These are phyloP conservation scores for Teratosphaeria zuluensis DNA, from an alignment of 2,329 filamentous ascomycete genomes.

Conservation along the genomic window DNA sequence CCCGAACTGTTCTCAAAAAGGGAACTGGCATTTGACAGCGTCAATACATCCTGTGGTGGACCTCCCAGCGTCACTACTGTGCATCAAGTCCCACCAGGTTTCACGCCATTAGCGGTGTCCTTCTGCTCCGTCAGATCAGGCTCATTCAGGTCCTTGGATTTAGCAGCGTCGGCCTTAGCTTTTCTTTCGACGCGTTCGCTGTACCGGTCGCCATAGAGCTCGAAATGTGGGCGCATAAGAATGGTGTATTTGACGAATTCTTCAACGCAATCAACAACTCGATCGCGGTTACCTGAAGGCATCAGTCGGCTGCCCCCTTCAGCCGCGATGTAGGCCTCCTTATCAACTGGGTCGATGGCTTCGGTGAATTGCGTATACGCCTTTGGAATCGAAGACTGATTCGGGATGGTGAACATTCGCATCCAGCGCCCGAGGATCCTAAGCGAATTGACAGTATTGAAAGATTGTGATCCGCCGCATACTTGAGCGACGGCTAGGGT, in stretches of 20 bases:
- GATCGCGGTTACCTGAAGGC: slow-evolving; percentile 16
- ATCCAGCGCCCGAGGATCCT: slow-evolving; percentile 55
- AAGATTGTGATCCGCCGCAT: slow-evolving; percentile 54
- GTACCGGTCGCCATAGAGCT: slow-evolving; percentile 52
- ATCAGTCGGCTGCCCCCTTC: slow-evolving; percentile 20
- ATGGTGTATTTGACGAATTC: slow-evolving; percentile 62
- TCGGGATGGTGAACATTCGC: slow-evolving; percentile 43
- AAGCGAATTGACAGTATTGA: slow-evolving; percentile 59
- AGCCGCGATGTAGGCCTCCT: slow-evolving; percentile 14
- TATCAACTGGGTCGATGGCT: slow-evolving; percentile 25
- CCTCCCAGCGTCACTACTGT: too few relatives aligned
- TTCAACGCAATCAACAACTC: slow-evolving; percentile 44
- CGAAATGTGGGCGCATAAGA: slow-evolving; percentile 52
- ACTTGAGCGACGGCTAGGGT: slow-evolving; percentile 55
- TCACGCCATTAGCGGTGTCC: background rate
- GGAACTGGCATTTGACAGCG: too few relatives aligned
- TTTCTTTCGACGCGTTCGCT: slow-evolving; percentile 42
- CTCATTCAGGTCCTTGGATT: background rate
- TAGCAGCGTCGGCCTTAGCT: background rate
- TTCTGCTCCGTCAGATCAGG: background rate
- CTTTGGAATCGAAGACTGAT: slow-evolving; percentile 54
- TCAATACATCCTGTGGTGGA: too few relatives aligned
- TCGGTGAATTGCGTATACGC: slow-evolving; percentile 54
- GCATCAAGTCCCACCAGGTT: background rate
- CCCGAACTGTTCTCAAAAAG: too few relatives aligned